Conservation (phyloP, 2,329 filamentous ascomycete genomes). For the Paecilomyces variotii region DNA sequence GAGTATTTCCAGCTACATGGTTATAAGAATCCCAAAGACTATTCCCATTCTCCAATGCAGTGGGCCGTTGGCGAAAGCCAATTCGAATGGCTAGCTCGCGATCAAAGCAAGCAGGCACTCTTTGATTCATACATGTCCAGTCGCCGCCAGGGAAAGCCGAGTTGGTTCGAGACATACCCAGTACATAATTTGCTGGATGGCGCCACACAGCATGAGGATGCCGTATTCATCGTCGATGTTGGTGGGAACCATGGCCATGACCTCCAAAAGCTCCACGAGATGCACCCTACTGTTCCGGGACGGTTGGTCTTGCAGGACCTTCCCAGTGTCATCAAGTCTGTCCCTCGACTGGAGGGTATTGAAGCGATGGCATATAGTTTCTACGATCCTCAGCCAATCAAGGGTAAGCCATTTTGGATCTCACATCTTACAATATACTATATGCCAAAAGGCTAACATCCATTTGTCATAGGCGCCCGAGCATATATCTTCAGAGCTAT, state of each 20-base stretch:
- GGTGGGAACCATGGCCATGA: conserved; percentile 37
- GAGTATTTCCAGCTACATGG: conserved; percentile 20
- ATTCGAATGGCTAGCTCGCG: conserved; percentile 24
- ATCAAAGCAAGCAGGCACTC: conserved; percentile 16
- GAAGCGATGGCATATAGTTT: conserved; percentile 28
- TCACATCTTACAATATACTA: neutral
- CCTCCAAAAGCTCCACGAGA: conserved; percentile 21
- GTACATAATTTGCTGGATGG: conserved; percentile 9
- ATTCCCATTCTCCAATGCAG: conserved; percentile 20
- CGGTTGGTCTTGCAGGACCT: conserved; percentile 35
- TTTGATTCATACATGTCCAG: conserved; percentile 29
- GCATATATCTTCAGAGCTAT: conserved; percentile 31
- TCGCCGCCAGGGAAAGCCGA: conserved; percentile 19
- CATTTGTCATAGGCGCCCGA: conserved; percentile 16
- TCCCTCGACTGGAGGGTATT: conserved; percentile 8
- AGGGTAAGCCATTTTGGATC: conserved; percentile 10
- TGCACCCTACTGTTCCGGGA: conserved; percentile 24
- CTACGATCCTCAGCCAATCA: conserved; percentile 23
- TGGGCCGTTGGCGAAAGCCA: conserved; percentile 25
- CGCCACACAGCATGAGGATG: conserved; percentile 11
- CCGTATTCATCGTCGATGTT: conserved; percentile 26
- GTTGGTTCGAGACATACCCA: conserved; percentile 26
- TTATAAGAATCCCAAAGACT: conserved; percentile 21
- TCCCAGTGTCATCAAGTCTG: conserved; percentile 17
- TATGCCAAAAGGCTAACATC: neutral